Percentiles rank a stretch among this genome's conserved stretches.
phyloP scores from a whole-genome alignment of 225 moss, liverwort and hornwort genomes.

The Physcomitrellopsis africana region DNA sequence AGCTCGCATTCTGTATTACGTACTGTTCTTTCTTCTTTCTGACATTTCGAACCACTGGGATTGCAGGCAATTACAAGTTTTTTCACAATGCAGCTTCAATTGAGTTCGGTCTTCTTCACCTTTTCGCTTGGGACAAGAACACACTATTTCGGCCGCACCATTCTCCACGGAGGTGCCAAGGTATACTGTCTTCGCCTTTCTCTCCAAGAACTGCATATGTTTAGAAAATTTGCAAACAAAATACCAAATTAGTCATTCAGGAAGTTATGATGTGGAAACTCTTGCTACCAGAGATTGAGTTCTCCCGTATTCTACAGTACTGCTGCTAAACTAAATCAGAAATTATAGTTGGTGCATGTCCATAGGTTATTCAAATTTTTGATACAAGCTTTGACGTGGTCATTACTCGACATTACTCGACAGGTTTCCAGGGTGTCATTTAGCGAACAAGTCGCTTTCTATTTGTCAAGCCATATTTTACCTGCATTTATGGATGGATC shows the following conservation, averaged over 20 bases:
- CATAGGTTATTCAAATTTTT: no score
- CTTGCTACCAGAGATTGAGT: no score
- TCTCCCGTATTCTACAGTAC: no score
- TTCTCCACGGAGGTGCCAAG: conserved; percentile 44
- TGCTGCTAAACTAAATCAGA: no score
- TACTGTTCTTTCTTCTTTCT: neutral
- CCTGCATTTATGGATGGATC: neutral
- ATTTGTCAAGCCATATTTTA: neutral
- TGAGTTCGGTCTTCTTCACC: conserved; percentile 39
- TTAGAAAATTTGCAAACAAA: neutral
- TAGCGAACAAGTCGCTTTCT: no score
- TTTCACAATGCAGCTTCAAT: conserved; percentile 40
- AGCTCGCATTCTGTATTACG: neutral
- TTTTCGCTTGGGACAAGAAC: conserved; percentile 39
- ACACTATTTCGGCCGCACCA: conserved; percentile 20
- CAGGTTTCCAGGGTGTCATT: no score
- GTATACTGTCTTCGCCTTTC: conserved; percentile 1
- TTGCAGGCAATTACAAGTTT: conserved; percentile 26
- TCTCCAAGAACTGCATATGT: neutral
- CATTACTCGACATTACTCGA: no score
- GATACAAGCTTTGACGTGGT: no score
- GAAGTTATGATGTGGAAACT: no score
- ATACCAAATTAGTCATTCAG: neutral
- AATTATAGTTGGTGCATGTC: no score
- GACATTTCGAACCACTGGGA: neutral